phyloP scores from a whole-genome alignment of 2,329 filamentous ascomycete species.

The Alternaria conjuncta region DNA sequence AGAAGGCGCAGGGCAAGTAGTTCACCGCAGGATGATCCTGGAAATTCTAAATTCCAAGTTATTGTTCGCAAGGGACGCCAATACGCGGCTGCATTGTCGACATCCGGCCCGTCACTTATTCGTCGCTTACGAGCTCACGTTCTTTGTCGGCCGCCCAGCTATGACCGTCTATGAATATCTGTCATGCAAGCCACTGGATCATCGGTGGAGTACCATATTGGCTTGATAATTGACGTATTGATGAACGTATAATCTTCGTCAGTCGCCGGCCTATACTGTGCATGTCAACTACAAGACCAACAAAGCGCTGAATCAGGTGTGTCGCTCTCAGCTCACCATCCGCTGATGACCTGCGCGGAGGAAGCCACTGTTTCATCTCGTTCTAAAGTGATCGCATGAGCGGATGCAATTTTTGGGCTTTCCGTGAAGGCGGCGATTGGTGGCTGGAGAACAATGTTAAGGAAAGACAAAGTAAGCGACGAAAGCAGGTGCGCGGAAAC shows the following conservation, averaged over 20 bases:
- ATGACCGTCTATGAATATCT: neutral
- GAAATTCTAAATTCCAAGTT: neutral
- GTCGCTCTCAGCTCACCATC: neutral
- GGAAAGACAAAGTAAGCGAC: conserved; percentile 31
- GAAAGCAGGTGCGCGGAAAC: conserved; percentile 11
- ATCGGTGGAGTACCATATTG: neutral
- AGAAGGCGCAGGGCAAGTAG: conserved; percentile 68
- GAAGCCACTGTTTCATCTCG: neutral
- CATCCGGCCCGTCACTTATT: conserved; percentile 4
- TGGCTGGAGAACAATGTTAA: conserved; percentile 46
- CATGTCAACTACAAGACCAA: neutral
- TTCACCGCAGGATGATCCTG: neutral
- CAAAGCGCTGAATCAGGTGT: neutral
- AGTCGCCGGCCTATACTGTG: neutral
- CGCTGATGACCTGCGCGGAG: neutral
- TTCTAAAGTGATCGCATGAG: neutral
- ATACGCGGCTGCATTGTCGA: conserved; percentile 9
- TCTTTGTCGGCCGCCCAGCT: conserved; percentile 7
- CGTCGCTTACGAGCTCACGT: neutral
- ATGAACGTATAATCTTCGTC: neutral
- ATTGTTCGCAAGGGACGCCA: neutral
- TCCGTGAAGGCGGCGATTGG: neutral
- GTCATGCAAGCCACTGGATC: neutral
- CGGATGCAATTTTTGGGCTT: neutral
- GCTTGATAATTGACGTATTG: neutral